These are phyloP conservation scores for Aspergillaceae sp. DNA, from an alignment of 2,329 filamentous ascomycete genomes.

Conservation along the genomic window DNA sequence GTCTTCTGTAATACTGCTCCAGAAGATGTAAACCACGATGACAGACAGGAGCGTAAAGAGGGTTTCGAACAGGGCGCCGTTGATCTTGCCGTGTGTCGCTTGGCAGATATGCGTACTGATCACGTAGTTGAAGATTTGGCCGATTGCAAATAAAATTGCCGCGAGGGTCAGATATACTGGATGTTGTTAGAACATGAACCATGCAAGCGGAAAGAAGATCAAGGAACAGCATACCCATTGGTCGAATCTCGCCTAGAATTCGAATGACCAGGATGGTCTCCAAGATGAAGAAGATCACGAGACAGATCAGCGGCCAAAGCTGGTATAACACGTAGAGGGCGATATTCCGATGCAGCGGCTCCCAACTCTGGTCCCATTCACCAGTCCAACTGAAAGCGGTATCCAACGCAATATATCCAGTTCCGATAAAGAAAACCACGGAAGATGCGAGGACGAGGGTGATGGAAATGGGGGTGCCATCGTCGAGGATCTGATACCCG, in stretches of 20 bases:
- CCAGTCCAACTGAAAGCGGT: constrained; percentile 80
- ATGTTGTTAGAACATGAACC: constrained; percentile 6
- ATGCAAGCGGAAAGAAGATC: not conserved
- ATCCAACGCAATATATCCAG: constrained; percentile 91
- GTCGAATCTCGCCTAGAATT: constrained; percentile 77
- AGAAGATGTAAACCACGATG: constrained; percentile 82
- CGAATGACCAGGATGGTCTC: constrained; percentile 76
- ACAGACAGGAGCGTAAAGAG: constrained; percentile 84
- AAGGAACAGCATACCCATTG: constrained; percentile 59
- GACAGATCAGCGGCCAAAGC: constrained; percentile 75
- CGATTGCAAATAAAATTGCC: constrained; percentile 74
- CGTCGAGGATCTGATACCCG: constrained; percentile 87
- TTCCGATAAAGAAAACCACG: constrained; percentile 68
- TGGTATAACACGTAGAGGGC: constrained; percentile 92
- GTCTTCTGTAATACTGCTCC: constrained; percentile 98
- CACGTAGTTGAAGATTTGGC: constrained; percentile 93
- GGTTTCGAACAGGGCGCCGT: constrained; percentile 86
- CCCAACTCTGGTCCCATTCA: constrained; percentile 58
- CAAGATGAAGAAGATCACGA: constrained; percentile 78
- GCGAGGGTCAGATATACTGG: constrained; percentile 66
- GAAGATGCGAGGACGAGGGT: constrained; percentile 66
- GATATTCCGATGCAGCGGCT: constrained; percentile 58
- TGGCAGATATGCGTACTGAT: constrained; percentile 85
- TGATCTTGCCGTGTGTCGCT: constrained; percentile 74
- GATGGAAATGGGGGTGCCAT: constrained; percentile 78